These are phyloP conservation scores for Huntiella moniliformis DNA, from an alignment of 2,329 filamentous ascomycete species.

Conservation along the genomic window DNA sequence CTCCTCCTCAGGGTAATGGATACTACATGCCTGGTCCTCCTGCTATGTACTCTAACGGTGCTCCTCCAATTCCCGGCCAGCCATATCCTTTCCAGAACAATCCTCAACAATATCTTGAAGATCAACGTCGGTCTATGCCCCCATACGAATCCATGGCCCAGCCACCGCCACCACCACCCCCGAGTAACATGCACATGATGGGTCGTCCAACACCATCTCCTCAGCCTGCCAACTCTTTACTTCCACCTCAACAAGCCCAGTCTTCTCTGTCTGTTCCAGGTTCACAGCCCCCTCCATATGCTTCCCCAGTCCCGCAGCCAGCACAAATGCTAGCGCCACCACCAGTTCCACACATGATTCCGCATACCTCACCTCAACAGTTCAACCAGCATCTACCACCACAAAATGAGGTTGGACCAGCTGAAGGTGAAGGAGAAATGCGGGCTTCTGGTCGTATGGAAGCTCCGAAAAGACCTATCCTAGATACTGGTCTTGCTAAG, in stretches of 20 bases:
- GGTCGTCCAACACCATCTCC: slow-evolving; percentile 39
- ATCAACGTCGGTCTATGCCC: slow-evolving; percentile 55
- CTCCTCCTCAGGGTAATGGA: slow-evolving; percentile 15
- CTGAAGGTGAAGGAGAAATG: no score
- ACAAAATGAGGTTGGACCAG: not conserved
- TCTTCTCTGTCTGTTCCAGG: slow-evolving; percentile 3
- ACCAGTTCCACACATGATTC: slow-evolving; percentile 24
- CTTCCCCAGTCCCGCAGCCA: slow-evolving; percentile 35
- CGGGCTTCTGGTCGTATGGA: slow-evolving; percentile 26
- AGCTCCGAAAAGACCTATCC: slow-evolving; percentile 24
- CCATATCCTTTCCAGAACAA: slow-evolving; percentile 19
- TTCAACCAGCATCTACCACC: slow-evolving; percentile 21
- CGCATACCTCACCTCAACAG: slow-evolving; percentile 17
- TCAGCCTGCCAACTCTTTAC: slow-evolving; percentile 36
- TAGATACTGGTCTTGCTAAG: slow-evolving; percentile 29
- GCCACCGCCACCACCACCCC: slow-evolving; percentile 26
- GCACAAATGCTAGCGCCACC: slow-evolving; percentile 18
- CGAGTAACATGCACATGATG: slow-evolving; percentile 15
- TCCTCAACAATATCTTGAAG: slow-evolving; percentile 56
- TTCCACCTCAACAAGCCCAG: slow-evolving; percentile 20
- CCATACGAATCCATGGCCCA: slow-evolving; percentile 21
- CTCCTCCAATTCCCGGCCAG: slow-evolving; percentile 9
- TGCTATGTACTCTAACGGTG: slow-evolving; percentile 17
- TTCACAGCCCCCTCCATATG: slow-evolving; percentile 27
- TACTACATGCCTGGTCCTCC: slow-evolving; percentile 12